phyloP scores from a whole-genome alignment of 192 early-diverging fungal genomes.

The Backusella tuberculispora region DNA sequence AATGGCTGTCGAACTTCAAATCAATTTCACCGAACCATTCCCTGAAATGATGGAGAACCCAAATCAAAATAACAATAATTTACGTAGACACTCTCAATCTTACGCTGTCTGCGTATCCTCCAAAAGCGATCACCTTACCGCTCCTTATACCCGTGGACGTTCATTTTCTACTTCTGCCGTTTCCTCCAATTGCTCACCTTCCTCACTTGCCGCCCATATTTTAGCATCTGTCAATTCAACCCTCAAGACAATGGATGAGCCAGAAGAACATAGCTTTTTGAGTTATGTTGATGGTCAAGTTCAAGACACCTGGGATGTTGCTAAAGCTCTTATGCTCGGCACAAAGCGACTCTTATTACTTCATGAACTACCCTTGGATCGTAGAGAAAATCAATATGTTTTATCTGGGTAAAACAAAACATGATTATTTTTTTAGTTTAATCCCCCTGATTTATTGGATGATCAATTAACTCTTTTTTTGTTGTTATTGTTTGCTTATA shows the following conservation, averaged over 20 bases:
- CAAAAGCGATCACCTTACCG: conserved; percentile 3
- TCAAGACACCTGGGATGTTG: conserved; percentile 48
- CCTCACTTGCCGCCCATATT: conserved; percentile 9
- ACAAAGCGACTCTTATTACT: conserved; percentile 53
- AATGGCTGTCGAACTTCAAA: conserved; percentile 4
- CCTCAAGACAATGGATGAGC: conserved; percentile 44
- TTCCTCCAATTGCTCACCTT: neutral
- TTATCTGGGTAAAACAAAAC: conserved; percentile 45
- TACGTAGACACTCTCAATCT: conserved; percentile 15
- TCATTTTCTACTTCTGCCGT: conserved; percentile 16
- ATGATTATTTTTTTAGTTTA: conserved; percentile 1
- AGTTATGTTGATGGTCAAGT: conserved; percentile 53
- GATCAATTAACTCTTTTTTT: conserved; percentile 1
- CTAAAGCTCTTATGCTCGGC: conserved; percentile 51
- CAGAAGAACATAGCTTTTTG: conserved; percentile 47
- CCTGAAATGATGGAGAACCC: neutral
- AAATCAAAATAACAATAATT: conserved; percentile 6
- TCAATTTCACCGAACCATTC: conserved; percentile 3
- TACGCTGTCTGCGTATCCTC: conserved; percentile 10
- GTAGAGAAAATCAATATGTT: conserved; percentile 61
- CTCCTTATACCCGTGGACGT: conserved; percentile 14
- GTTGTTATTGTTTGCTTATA: neutral
- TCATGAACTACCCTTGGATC: conserved; percentile 56
- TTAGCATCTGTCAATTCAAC: conserved; percentile 17
- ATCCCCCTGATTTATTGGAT: conserved; percentile 21